Base-by-base conservation (phyloP, 1,284 basidiomycete species). In the Irpex sp. region DNA sequence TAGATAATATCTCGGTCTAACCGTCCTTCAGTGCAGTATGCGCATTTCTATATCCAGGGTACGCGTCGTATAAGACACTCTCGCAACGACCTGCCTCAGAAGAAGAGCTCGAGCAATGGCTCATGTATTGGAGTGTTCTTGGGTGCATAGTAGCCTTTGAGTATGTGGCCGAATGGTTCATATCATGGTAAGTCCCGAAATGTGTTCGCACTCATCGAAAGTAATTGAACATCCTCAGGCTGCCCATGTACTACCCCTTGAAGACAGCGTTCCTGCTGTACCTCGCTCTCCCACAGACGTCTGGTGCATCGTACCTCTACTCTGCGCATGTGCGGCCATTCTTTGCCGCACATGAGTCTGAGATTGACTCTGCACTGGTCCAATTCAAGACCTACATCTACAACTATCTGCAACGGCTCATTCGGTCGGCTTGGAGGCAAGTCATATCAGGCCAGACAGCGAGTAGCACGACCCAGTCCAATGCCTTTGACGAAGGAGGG, bases 61-160 rank as follows among this genome's bases (percentile, higher is more conserved):
- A 94, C 76, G 89, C 91, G 46, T 93, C 92, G 26, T 95, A 93
- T 79, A 95, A 95, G 79, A 85, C 87, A 0, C 81, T 94, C 39
- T 89, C 88, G 55, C 88, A 90, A 70, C 81, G 92, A 53, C 90
- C 92, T 43, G 89, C 90, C 0, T 87, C 89, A 3, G 89, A 93
- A 68, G 86, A 82, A 54, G 89, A 92, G 35, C 79, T 94, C 5
- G 93, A 94, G 72, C 78, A 89, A 76, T 94, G 93, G 92, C 79
- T 94, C 58, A 94, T 93, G 92, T 95, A 94, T 70, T 94, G 93
- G 93, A 89, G 87, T 36, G 92, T 94, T 0, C 83, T 94, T 9
- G 93, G 90, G 0, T 88, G 86, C 70, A 83, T 94, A 64, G 80
- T 92, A 37, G 84, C 83, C 4, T 77, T 89, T 17, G 93, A 94